A percentile compares a stretch with the other conserved stretches of the same genome.
Evolutionary conservation across 495 filamentous ascomycete genomes (phyloP).

Genomic region (Filosporella fistucella): DNA sequence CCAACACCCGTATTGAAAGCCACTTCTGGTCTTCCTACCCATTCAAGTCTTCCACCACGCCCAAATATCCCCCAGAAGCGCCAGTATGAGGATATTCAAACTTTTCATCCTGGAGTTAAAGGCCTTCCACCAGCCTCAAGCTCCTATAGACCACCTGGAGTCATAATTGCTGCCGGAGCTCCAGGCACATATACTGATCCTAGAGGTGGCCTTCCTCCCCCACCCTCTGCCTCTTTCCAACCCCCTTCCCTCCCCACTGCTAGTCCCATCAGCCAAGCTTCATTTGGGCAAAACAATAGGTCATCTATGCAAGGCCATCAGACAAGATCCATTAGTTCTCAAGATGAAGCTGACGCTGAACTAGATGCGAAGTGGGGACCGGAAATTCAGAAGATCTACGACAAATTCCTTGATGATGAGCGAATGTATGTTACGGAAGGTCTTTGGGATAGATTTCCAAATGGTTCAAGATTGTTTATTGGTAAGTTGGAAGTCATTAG

Average conservation of each 20-base stretch:
- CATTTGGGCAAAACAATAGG: slow-evolving; percentile 17
- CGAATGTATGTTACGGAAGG: slow-evolving; percentile 79
- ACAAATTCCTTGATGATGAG: slow-evolving; percentile 77
- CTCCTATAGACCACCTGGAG: slow-evolving; percentile 33
- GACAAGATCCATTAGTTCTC: slow-evolving; percentile 5
- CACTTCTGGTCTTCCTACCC: slow-evolving; percentile 33
- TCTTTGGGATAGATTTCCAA: slow-evolving; percentile 89
- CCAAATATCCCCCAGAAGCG: slow-evolving; percentile 38
- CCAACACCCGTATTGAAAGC: slow-evolving; percentile 30
- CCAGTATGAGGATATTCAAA: slow-evolving; percentile 31
- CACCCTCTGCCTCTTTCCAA: slow-evolving; percentile 50
- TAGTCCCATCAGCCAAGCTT: slow-evolving; percentile 20
- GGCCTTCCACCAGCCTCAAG: slow-evolving; percentile 29
- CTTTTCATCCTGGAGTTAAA: slow-evolving; percentile 25
- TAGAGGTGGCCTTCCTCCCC: slow-evolving; percentile 51
- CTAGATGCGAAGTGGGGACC: slow-evolving; percentile 43
- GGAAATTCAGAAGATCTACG: slow-evolving; percentile 69
- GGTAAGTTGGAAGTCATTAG: too few relatives aligned
- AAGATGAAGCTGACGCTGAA: slow-evolving; percentile 15
- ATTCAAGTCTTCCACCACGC: slow-evolving; percentile 32
- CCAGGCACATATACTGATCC: slow-evolving; percentile 50
- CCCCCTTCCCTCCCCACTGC: slow-evolving; percentile 19
- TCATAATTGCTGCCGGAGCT: slow-evolving; percentile 39
- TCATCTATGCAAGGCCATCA: slow-evolving; percentile 15
- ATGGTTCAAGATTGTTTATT: slow-evolving; percentile 83